Conservation (phyloP, 2,329 filamentous ascomycete species). For the Penicillium vulpinum region DNA sequence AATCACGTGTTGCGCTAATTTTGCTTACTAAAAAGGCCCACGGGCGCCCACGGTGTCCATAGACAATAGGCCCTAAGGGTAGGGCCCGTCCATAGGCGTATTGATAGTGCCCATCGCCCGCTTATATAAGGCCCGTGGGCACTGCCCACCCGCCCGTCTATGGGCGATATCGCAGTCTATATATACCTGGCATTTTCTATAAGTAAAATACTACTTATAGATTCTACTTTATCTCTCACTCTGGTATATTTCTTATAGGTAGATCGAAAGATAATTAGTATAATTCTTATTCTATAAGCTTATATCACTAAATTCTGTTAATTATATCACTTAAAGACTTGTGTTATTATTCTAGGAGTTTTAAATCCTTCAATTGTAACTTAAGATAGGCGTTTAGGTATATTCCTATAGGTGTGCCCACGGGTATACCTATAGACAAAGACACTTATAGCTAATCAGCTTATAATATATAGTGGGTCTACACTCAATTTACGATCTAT, state of each 20-base stretch:
- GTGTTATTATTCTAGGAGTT: neutral
- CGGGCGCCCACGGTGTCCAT: too few relatives aligned
- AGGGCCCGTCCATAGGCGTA: too few relatives aligned
- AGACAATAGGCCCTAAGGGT: too few relatives aligned
- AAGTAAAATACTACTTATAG: neutral
- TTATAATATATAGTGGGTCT: neutral
- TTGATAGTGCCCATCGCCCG: too few relatives aligned
- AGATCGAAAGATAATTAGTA: neutral
- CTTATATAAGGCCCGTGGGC: too few relatives aligned
- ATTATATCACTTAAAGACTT: neutral
- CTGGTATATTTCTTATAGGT: neutral
- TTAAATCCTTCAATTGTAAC: neutral
- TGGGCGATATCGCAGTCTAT: too few relatives aligned
- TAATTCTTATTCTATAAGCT: neutral
- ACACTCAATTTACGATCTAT: conserved; percentile 1
- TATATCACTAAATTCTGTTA: neutral
- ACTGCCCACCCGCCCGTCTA: too few relatives aligned
- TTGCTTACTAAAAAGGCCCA: too few relatives aligned
- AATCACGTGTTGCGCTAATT: too few relatives aligned
- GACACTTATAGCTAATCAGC: neutral
- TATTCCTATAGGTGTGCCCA: neutral
- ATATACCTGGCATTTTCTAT: neutral
- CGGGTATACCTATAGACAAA: neutral
- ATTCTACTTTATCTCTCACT: neutral
- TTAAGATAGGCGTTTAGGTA: neutral